Base-by-base conservation (phyloP, 2,329 filamentous ascomycete genomes). In the Aspergillus sp. region DNA sequence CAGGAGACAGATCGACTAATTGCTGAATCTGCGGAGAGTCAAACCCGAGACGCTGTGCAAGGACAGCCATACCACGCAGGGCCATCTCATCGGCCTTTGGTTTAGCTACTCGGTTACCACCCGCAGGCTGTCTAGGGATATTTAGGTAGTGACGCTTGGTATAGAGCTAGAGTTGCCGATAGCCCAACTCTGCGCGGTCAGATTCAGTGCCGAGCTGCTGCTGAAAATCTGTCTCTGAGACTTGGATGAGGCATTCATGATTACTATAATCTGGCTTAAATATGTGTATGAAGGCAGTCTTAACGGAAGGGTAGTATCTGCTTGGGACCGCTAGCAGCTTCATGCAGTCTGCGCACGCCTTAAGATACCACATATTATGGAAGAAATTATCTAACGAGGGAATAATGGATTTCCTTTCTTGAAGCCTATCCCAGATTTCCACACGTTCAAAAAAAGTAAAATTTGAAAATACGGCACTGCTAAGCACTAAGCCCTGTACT, bases 351-450 rank as follows among this genome's bases (percentile, higher is more conserved):
- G 65, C 62, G 41, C 62, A 67, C 23, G 50, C 57, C 62, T 70
- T 61, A 6, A 77, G 56, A 55, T 72, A 76, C 46, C 67, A 70
- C 11, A 76, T 57, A 55, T 77, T 69, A 49, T 72, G 58, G 57
- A 77, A 77, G 61, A 77, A 76, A 37, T 61, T 72, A 55, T 68
- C 65, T 21, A 77, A 67, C 35, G 68, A 76, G 6, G 69, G 48
- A 45, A 59, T 45, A 6, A 49, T 37, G 2, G 17, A 14, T n/a
- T 56, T 19, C 4, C 27, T 35, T 6, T 37, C 15, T 45, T 55
- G 44, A 2, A 55, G 14, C 14, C 37, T 24, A 17, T 31, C 31
- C 48, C 48, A 59, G 37, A 59, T 59, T 6, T 11, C 33, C 35
- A 17, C 33, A 44, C 59, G 43, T 46, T 66, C 58, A 50, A 56